Base-by-base conservation (phyloP, 179 eudicot genomes). In the Silene noctiflora region DNA sequence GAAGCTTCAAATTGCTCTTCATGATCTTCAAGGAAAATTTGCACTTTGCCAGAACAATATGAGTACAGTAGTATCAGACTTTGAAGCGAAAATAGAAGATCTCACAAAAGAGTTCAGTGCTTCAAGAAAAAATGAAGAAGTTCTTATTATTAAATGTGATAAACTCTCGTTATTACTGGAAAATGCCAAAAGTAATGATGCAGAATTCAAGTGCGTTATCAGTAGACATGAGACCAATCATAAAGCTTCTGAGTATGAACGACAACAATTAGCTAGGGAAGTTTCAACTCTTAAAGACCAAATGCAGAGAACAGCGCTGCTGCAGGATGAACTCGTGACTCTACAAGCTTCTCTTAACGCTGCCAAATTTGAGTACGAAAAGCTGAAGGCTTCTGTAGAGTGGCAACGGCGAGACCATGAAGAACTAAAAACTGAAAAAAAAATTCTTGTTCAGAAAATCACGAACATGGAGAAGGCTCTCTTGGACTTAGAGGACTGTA, bases 401-500 rank as follows among this genome's bases (percentile, higher is more conserved):
- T 71, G 82, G 55, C 55, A 88, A 39, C 77, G 80, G 58, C 76
- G 75, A 67, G 91, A 88, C 72, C 83, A 83, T 75, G 91, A 88
- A 59, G 80, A 85, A 29, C 55, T 91, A 80, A 91, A 86, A 80
- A 81, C 81, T 22, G 95, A 93, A 74, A 91, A 85, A 24, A 69
- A 67, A 24, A 79, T 81, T 55, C 85, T 85, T 27, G 73, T 81
- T 22, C 85, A 84, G 78, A 91, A 91, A 73, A 79, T 89, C 8
- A 77, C 84, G 33, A 62, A 33, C 58, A 84, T 90, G 82, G 86
- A 87, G 79, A 75, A 85, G 72, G 81, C 83, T 12, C 67, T 83
- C 53, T 80, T 79, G 63, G 97, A 88, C 77, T 80, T 86, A 25
- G 98, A 93, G 81, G 88, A 91, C 35, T 88, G 92, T 78, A 86